Evolutionary conservation across 1,284 basidiomycete genomes (phyloP).

Genomic region (Rhodotorula glutinis): DNA sequence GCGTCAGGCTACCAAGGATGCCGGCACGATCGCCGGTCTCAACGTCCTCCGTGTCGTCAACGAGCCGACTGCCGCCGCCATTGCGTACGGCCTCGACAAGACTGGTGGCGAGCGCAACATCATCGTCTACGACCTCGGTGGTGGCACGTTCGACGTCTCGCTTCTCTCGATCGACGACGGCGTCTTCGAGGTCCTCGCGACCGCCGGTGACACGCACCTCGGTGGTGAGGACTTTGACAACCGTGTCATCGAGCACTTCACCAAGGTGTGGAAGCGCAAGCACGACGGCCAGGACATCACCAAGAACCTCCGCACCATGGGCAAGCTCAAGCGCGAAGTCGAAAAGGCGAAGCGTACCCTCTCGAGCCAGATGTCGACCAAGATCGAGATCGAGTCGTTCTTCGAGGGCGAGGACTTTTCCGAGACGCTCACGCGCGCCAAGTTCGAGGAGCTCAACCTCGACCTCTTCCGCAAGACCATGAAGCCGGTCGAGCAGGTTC

Average conservation of each 20-base stretch:
- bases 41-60: conserved; percentile 97
- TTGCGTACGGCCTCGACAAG: conserved; percentile 98
- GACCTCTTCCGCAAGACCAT: conserved; percentile 98
- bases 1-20: conserved; percentile 98
- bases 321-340: conserved; percentile 96
- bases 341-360: conserved; percentile 99
- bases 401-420: conserved; percentile 95
- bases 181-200: conserved; percentile 95
- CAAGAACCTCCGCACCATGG: conserved; percentile 66
- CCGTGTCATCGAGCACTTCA: conserved; percentile 86
- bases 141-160: conserved; percentile 98
- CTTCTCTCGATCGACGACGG: conserved; percentile 94
- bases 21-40: conserved; percentile 93
- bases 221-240: conserved; percentile 99
- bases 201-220: conserved; percentile 96
- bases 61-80: conserved; percentile 92
- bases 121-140: conserved; percentile 97
- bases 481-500: conserved; percentile 98
- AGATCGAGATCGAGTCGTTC: conserved; percentile 77
- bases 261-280: conserved; percentile 94
- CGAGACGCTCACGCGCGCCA: conserved; percentile 93
- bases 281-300: conserved; percentile 71
- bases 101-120: conserved; percentile 83
- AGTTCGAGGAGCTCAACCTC: conserved; percentile 98
- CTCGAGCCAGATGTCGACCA: conserved; percentile 68